Conservation (phyloP, 495 filamentous ascomycete genomes). For the Penicillium odoratum region DNA sequence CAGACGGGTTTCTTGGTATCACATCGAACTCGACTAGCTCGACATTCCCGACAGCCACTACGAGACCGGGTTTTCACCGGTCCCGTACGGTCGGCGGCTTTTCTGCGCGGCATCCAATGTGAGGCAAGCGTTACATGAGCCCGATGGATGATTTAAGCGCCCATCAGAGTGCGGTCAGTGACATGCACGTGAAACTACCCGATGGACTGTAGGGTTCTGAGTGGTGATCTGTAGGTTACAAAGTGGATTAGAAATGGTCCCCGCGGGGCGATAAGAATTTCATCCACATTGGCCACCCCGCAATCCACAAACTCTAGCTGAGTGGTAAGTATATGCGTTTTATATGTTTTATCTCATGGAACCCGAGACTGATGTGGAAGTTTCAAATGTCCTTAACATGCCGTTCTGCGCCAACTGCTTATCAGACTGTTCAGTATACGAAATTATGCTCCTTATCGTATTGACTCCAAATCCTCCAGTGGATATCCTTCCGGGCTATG, state of each 20-base stretch:
- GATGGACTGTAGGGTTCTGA: too few relatives aligned
- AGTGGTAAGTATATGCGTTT: too few relatives aligned
- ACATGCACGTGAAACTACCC: background rate
- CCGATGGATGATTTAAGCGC: background rate
- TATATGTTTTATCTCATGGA: too few relatives aligned
- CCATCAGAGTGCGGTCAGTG: background rate
- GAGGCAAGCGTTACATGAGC: conserved; percentile 3
- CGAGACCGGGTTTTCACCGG: conserved; percentile 49
- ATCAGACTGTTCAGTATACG: background rate
- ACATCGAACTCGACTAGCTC: conserved; percentile 45
- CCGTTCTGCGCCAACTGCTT: background rate
- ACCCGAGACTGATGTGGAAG: too few relatives aligned
- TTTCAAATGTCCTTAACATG: too few relatives aligned
- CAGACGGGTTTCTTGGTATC: conserved; percentile 46
- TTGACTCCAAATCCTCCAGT: conserved; percentile 20
- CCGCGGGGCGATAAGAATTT: conserved; percentile 8
- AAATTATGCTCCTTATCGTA: background rate
- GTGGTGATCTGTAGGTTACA: too few relatives aligned
- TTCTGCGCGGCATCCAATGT: conserved; percentile 44
- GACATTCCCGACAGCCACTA: conserved; percentile 46
- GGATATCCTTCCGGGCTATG: conserved; percentile 24
- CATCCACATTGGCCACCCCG: conserved; percentile 5
- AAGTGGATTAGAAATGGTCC: background rate
- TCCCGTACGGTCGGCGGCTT: conserved; percentile 43
- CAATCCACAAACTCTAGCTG: background rate